Conservation (phyloP, 2,329 filamentous ascomycete species). For the Penicillium crustosum region DNA sequence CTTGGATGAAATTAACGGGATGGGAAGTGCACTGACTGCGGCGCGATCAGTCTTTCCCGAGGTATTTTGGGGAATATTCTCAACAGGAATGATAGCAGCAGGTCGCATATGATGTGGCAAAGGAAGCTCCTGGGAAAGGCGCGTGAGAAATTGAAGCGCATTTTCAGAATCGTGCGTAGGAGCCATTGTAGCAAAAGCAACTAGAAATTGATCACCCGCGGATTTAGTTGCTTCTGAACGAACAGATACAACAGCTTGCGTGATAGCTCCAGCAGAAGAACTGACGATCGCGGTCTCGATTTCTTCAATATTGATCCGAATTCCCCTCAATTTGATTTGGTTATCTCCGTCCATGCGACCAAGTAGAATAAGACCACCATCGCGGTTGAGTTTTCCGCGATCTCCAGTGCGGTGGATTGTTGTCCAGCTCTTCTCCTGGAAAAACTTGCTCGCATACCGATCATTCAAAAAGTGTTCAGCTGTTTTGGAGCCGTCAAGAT, state of each 20-base stretch:
- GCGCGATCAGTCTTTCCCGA: constrained; percentile 34
- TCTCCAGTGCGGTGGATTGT: constrained; percentile 17
- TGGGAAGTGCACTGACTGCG: constrained; percentile 8
- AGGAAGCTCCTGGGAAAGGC: constrained; percentile 31
- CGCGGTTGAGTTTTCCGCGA: constrained; percentile 12
- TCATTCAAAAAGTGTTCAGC: constrained; percentile 14
- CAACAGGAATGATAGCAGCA: constrained; percentile 27
- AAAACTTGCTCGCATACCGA: constrained; percentile 12
- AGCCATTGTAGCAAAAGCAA: constrained; percentile 16
- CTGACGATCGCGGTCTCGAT: constrained; percentile 39
- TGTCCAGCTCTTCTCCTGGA: constrained; percentile 14
- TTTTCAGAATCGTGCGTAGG: background rate
- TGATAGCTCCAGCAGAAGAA: constrained; percentile 18
- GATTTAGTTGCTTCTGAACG: constrained; percentile 1
- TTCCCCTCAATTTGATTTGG: constrained; percentile 33
- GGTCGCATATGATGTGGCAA: constrained; percentile 43
- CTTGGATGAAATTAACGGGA: background rate
- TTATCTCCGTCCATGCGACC: constrained; percentile 34
- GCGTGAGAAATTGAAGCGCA: constrained; percentile 17
- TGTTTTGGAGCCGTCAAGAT: constrained; percentile 12
- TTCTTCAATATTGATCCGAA: constrained; percentile 50
- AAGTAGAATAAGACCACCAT: constrained; percentile 30
- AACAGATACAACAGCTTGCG: constrained; percentile 18
- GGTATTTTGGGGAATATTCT: constrained; percentile 28
- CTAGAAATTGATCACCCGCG: constrained; percentile 8